Evolutionary conservation across 768 basidiomycete species (phyloP).

Genomic region (Mycena rosella): DNA sequence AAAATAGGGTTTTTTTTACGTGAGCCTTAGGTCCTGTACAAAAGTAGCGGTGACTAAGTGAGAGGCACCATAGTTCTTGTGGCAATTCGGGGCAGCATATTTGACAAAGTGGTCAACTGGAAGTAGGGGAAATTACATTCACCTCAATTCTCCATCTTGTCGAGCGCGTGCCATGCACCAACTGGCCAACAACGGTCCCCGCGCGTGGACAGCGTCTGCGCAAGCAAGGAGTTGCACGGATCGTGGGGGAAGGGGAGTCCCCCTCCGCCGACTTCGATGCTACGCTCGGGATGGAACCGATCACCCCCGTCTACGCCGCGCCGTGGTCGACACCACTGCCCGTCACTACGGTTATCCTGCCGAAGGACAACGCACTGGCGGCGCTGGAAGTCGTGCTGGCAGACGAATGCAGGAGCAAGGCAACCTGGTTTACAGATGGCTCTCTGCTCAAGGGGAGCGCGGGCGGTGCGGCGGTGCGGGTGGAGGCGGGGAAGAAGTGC

Average conservation of each 20-base stretch:
- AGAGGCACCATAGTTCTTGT: too few relatives aligned
- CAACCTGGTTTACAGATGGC: slow-evolving; percentile 8
- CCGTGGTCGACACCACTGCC: not conserved
- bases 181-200: not conserved
- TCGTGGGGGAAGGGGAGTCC: not conserved
- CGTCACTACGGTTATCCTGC: slow-evolving; percentile 7
- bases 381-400: not conserved
- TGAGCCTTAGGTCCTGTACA: too few relatives aligned
- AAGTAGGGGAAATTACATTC: too few relatives aligned
- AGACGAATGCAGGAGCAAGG: not conserved
- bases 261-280: not conserved
- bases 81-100: too few relatives aligned
- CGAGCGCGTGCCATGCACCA: not conserved
- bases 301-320: not conserved
- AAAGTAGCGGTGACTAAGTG: too few relatives aligned
- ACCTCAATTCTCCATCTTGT: not conserved
- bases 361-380: not conserved
- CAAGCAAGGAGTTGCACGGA: not conserved
- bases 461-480: slow-evolving; percentile 3
- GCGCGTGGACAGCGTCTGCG: slow-evolving; percentile 1
- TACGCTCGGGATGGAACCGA: slow-evolving; percentile 3
- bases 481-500: too few relatives aligned
- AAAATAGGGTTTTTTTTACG: too few relatives aligned
- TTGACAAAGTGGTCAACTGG: too few relatives aligned
- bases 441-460: not conserved